A percentile compares a stretch with the other conserved stretches of the same genome.
Evolutionary conservation across 1,284 basidiomycete species (phyloP).

Genomic region (Cystodermella granulosa): DNA sequence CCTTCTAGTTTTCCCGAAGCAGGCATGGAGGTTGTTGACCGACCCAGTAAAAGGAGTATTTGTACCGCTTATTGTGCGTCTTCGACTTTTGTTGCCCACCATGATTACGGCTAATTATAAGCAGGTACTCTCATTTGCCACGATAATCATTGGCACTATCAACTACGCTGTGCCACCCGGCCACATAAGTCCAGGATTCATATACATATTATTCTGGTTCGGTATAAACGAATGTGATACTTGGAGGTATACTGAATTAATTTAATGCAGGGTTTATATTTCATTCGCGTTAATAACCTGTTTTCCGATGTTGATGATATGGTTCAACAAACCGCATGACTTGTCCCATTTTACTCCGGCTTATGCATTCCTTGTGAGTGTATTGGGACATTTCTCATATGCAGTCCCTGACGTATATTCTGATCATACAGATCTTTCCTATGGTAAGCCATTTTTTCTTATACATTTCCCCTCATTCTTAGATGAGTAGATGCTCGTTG

Average conservation of each 20-base stretch:
- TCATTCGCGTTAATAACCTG: constrained; percentile 39
- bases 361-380: constrained; percentile 45
- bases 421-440: too few species aligned
- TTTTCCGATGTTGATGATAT: constrained; percentile 50
- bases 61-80: constrained; percentile 43
- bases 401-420: too few species aligned
- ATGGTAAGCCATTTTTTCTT: too few species aligned
- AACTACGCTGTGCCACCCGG: constrained; percentile 43
- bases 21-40: constrained; percentile 41
- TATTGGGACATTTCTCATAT: too few species aligned
- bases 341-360: constrained; percentile 45
- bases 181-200: constrained; percentile 32
- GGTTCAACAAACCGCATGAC: constrained; percentile 49
- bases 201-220: constrained; percentile 46
- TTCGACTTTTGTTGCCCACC: not conserved
- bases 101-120: too few species aligned
- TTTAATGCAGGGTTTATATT: constrained; percentile 41
- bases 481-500: constrained; percentile 52
- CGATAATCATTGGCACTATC: constrained; percentile 48
- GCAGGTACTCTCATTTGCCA: constrained; percentile 48
- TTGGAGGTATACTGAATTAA: not conserved
- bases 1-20: constrained; percentile 41
- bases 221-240: constrained; percentile 7
- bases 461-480: too few species aligned
- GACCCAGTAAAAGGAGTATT: constrained; percentile 47